phyloP scores from a whole-genome alignment of 140 eudicot genomes.

The Cichorium intybus region DNA sequence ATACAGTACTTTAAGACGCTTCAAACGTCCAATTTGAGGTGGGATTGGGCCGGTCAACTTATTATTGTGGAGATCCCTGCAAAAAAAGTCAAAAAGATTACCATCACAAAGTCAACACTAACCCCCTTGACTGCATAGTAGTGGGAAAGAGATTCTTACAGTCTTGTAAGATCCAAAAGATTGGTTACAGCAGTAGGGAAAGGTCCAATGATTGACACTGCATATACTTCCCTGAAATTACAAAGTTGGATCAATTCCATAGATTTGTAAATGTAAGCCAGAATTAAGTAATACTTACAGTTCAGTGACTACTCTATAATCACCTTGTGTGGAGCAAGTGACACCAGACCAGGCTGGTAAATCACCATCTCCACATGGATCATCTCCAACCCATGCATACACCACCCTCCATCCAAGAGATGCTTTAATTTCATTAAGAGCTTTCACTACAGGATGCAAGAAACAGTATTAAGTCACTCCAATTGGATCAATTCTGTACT shows the following conservation, averaged over 20 bases:
- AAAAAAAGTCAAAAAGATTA: not conserved
- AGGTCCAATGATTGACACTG: constrained; percentile 94
- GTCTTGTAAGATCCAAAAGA: constrained; percentile 87
- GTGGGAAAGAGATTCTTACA: constrained; percentile 39
- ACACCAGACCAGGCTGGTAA: constrained; percentile 94
- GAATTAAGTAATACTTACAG: constrained; percentile 41
- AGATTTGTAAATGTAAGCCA: not conserved
- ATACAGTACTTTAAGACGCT: constrained; percentile 88
- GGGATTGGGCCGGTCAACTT: constrained; percentile 91
- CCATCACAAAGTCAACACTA: constrained; percentile 15
- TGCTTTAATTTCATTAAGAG: constrained; percentile 42
- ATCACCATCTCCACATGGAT: constrained; percentile 98
- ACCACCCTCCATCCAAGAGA: constrained; percentile 61
- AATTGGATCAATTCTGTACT: not conserved
- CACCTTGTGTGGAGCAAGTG: constrained; percentile 81
- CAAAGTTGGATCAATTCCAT: not conserved
- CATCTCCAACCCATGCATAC: constrained; percentile 73
- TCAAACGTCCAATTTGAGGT: constrained; percentile 88
- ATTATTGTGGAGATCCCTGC: constrained; percentile 92
- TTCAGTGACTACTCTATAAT: constrained; percentile 89
- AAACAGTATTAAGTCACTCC: constrained; percentile 2
- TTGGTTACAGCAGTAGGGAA: constrained; percentile 96
- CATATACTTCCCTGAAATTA: constrained; percentile 83
- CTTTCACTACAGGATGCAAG: constrained; percentile 38
- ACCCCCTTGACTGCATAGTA: not conserved